phyloP scores from a whole-genome alignment of 805 yeast species.

The Metschnikowia amazonensis region DNA sequence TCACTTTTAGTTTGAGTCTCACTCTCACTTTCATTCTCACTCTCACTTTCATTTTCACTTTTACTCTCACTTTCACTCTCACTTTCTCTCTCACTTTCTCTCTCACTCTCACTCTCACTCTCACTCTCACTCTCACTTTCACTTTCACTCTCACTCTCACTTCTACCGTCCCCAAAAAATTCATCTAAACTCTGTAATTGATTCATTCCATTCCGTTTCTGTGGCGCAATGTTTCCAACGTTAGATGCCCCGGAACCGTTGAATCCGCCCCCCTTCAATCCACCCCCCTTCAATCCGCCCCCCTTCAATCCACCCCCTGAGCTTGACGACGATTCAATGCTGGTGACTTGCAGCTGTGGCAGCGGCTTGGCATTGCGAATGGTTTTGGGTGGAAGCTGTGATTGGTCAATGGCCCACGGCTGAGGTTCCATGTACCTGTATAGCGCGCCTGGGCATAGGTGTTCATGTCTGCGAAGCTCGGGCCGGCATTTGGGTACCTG shows the following conservation, averaged over 20 bases:
- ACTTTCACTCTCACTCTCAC: background rate
- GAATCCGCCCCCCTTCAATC: no score
- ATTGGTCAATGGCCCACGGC: conserved; percentile 42
- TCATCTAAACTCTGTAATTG: conserved; percentile 81
- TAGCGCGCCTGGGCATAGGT: background rate
- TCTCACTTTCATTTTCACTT: conserved; percentile 12
- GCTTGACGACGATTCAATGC: conserved; percentile 13
- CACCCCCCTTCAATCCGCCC: no score
- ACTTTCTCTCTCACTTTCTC: background rate
- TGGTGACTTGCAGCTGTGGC: conserved; percentile 12
- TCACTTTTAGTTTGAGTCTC: background rate
- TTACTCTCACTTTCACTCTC: conserved; percentile 18
- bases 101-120: conserved; percentile 15
- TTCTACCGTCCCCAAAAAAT: conserved; percentile 51
- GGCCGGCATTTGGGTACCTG: conserved; percentile 78
- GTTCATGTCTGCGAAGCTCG: background rate
- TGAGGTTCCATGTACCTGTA: conserved; percentile 28
- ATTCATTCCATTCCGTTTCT: no score
- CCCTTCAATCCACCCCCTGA: no score
- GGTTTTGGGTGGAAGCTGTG: conserved; percentile 25
- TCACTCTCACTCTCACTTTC: conserved; percentile 17
- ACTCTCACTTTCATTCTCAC: background rate
- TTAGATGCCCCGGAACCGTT: no score
- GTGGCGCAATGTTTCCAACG: no score
- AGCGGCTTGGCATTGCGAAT: conserved; percentile 27